Percentiles rank a stretch among this genome's conserved stretches.
These are phyloP conservation scores for Mangifera indica DNA, from an alignment of 345 rosid species.

Conservation along the genomic window DNA sequence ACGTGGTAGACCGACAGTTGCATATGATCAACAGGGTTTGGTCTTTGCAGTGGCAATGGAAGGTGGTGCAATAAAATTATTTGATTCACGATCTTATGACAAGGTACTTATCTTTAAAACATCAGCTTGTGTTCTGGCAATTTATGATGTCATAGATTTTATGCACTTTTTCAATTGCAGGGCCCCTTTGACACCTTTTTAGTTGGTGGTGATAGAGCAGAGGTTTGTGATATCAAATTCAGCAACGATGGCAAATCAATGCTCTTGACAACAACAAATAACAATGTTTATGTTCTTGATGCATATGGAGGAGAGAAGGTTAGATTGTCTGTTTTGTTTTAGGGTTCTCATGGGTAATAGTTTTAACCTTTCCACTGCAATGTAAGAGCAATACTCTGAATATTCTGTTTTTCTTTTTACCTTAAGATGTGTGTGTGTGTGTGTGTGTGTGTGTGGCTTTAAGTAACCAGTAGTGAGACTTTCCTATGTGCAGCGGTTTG, in stretches of 20 bases:
- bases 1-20: slow-evolving; percentile 96
- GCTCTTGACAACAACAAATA: slow-evolving; percentile 88
- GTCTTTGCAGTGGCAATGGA: slow-evolving; percentile 99
- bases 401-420: no score
- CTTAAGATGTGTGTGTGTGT: no score
- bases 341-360: background rate
- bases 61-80: slow-evolving; percentile 95
- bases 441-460: background rate
- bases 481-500: slow-evolving; percentile 64
- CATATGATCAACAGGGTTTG: slow-evolving; percentile 96
- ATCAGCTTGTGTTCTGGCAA: no score
- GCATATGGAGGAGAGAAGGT: slow-evolving; percentile 98
- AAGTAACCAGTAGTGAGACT: slow-evolving; percentile 16
- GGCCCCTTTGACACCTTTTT: slow-evolving; percentile 96
- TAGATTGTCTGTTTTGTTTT: slow-evolving; percentile 15
- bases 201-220: slow-evolving; percentile 97
- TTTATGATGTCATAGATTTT: no score
- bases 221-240: slow-evolving; percentile 94
- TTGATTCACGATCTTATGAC: slow-evolving; percentile 92
- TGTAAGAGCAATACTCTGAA: no score
- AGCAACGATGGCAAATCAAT: slow-evolving; percentile 96
- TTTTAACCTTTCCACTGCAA: background rate
- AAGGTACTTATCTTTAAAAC: slow-evolving; percentile 10
- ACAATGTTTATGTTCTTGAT: slow-evolving; percentile 72
- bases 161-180: slow-evolving; percentile 13